Evolutionary conservation across 2,329 filamentous ascomycete genomes (phyloP).

Genomic region (Penicillium sp.): DNA sequence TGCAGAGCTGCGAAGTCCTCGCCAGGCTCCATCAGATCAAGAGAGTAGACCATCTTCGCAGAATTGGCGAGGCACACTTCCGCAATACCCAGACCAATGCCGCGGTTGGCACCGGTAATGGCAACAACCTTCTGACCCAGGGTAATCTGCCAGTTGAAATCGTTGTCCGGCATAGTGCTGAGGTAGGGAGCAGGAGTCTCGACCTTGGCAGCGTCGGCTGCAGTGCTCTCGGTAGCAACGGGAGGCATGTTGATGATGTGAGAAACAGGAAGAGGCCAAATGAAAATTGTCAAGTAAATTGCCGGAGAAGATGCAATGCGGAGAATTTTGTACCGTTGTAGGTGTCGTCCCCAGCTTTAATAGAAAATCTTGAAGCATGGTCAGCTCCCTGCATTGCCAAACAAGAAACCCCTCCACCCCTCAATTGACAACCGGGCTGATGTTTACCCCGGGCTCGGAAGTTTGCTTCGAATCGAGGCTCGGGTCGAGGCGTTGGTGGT

Average conservation of each 20-base stretch:
- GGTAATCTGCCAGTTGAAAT: constrained; percentile 49
- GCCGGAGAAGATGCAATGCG: not conserved
- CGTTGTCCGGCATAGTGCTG: constrained; percentile 43
- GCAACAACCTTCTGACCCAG: constrained; percentile 42
- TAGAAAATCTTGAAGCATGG: not conserved
- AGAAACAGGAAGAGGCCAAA: not conserved
- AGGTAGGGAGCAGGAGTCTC: constrained; percentile 30
- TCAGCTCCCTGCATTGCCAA: not conserved
- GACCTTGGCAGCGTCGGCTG: constrained; percentile 19
- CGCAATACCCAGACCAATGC: constrained; percentile 49
- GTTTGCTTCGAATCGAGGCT: constrained; percentile 1
- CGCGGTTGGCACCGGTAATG: constrained; percentile 32
- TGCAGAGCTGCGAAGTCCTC: constrained; percentile 38
- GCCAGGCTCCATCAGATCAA: constrained; percentile 42
- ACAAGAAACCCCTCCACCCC: not conserved
- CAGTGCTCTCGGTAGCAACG: constrained; percentile 8
- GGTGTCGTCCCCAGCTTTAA: not conserved
- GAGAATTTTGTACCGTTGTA: not conserved
- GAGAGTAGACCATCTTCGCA: constrained; percentile 42
- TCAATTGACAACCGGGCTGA: not conserved
- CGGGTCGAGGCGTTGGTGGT: not conserved
- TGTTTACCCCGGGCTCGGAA: not conserved
- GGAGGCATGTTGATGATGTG: constrained; percentile 12
- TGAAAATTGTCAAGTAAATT: not conserved
- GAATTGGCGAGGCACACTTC: constrained; percentile 50